These are phyloP conservation scores for Pseudovirgaria hyperparasitica DNA, from an alignment of 2,329 filamentous ascomycete genomes.

Conservation along the genomic window DNA sequence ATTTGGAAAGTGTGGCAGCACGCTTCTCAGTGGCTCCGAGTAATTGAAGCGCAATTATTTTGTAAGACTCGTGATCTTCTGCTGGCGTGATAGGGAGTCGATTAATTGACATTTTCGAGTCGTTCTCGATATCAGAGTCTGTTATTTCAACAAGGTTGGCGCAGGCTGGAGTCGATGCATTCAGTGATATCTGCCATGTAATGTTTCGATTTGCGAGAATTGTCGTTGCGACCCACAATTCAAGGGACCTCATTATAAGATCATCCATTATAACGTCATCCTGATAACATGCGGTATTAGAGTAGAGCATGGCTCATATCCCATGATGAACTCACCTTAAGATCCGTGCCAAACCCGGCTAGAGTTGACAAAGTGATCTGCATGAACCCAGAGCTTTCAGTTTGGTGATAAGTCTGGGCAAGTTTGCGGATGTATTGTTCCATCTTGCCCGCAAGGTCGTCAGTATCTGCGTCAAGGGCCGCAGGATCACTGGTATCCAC, in stretches of 20 bases:
- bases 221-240: slow-evolving; percentile 44
- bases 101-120: too few species aligned
- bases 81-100: slow-evolving; percentile 16
- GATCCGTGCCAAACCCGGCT: too few species aligned
- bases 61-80: slow-evolving; percentile 31
- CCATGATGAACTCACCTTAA: slow-evolving; percentile 17
- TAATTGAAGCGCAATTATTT: slow-evolving; percentile 40
- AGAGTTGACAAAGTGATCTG: slow-evolving; percentile 34
- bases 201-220: slow-evolving; percentile 38
- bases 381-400: slow-evolving; percentile 39
- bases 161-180: slow-evolving; percentile 25
- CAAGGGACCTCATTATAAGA: slow-evolving; percentile 37
- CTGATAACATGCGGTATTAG: slow-evolving; percentile 3
- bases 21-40: slow-evolving; percentile 43
- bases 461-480: slow-evolving; percentile 33
- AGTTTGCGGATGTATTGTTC: slow-evolving; percentile 42
- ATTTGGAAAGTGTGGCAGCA: slow-evolving; percentile 38
- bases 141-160: slow-evolving; percentile 19
- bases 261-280: slow-evolving; percentile 21
- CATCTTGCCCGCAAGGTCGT: slow-evolving; percentile 39
- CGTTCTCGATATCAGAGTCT: slow-evolving; percentile 16
- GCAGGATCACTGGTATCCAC: slow-evolving; percentile 8
- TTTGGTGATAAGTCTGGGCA: slow-evolving; percentile 31
- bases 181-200: slow-evolving; percentile 37
- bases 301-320: slow-evolving; percentile 6